phyloP scores from a whole-genome alignment of 352 stramenopile species.

The Salisapilia sapeloensis region DNA sequence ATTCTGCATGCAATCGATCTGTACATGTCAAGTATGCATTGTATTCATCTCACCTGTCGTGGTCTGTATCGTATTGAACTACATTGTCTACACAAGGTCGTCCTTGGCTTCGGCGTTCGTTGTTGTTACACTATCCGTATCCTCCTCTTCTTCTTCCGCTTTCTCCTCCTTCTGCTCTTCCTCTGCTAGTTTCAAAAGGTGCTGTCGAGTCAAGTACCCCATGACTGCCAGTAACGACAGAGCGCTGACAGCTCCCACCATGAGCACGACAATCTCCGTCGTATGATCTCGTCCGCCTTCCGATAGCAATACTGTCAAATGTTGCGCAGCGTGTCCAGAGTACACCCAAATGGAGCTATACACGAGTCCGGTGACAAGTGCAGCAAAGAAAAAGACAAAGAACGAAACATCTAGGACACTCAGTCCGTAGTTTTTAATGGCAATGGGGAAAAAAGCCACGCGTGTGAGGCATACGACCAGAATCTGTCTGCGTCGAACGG shows the following conservation, averaged over 20 bases:
- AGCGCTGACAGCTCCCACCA: slow-evolving; percentile 32
- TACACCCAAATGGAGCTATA: slow-evolving; percentile 72
- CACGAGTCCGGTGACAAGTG: slow-evolving; percentile 39
- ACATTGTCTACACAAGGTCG: no score
- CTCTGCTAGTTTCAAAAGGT: slow-evolving; percentile 36
- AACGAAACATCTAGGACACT: slow-evolving; percentile 63
- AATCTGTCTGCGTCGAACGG: slow-evolving; percentile 37
- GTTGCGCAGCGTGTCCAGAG: slow-evolving; percentile 44
- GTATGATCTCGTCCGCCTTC: slow-evolving; percentile 17
- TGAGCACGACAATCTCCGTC: slow-evolving; percentile 29
- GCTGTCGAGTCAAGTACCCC: slow-evolving; percentile 49
- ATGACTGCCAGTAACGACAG: slow-evolving; percentile 41
- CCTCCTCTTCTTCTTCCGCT: no score
- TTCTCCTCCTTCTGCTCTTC: slow-evolving; percentile 11
- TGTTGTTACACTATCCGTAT: no score
- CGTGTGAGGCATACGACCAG: slow-evolving; percentile 69
- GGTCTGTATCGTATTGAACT: no score
- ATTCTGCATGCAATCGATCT: no score
- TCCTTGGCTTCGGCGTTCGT: no score
- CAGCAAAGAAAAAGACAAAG: slow-evolving; percentile 38
- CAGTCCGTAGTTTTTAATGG: slow-evolving; percentile 76
- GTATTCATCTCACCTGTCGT: no score
- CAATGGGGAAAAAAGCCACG: slow-evolving; percentile 69
- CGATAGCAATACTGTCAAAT: slow-evolving; percentile 29
- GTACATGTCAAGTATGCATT: no score